These are phyloP conservation scores for Hibiscus trionum DNA, from an alignment of 345 rosid species.

Conservation along the genomic window DNA sequence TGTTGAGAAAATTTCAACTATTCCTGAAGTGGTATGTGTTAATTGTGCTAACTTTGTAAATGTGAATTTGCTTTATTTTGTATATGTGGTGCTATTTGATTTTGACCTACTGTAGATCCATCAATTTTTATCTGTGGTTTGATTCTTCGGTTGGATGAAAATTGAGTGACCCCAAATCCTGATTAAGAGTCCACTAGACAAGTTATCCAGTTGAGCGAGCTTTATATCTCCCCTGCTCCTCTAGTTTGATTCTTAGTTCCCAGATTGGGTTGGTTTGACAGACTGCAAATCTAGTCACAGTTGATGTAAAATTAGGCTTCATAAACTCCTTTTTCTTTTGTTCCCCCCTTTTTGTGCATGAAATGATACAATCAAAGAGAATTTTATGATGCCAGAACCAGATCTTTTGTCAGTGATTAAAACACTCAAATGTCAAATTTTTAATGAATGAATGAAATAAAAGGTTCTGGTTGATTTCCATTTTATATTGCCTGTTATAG, in stretches of 20 bases:
- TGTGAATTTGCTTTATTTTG: not conserved
- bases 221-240: not conserved
- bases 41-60: not conserved
- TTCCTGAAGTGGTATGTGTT: slow-evolving; percentile 79
- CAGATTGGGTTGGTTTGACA: not conserved
- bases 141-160: not conserved
- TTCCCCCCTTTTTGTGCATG: not conserved
- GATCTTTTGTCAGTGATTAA: not conserved
- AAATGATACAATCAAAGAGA: not conserved
- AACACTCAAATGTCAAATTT: not conserved
- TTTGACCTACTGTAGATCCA: not conserved
- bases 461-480: not conserved
- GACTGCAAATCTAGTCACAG: not conserved
- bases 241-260: not conserved
- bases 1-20: slow-evolving; percentile 60
- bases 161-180: not conserved
- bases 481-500: not conserved
- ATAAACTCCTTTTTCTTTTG: not conserved
- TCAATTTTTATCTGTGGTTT: not conserved
- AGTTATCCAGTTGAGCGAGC: not conserved
- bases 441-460: not conserved
- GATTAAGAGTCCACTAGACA: not conserved
- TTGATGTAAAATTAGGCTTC: not conserved
- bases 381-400: not conserved
- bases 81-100: not conserved